Evolutionary conservation across 2,329 filamentous ascomycete genomes (phyloP), one percentile per base, ranked within the genome.

Genomic region (Ramularia endophylla): DNA sequence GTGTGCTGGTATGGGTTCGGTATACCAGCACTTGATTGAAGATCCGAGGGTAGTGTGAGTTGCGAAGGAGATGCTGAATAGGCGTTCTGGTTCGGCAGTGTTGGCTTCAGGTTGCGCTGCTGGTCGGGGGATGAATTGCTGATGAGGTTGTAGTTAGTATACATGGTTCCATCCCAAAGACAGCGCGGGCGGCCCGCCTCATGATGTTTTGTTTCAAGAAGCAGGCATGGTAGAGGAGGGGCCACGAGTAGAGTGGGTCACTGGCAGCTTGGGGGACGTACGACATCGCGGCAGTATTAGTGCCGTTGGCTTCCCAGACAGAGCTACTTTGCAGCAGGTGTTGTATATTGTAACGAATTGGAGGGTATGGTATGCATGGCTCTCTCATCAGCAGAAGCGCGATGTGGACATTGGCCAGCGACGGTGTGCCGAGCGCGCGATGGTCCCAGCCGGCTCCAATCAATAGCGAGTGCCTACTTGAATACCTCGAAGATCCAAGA

Each of bases 101-200:
- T 64, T 22, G 63, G 65, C 50, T 69, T 68, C 51, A 68, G 55
- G 47, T 57, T 68, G 56, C 66, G 67, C 55, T 68, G 67, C 54
- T 64, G 58, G 49, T 64, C 60, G 40, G 61, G 61, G 20, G 65
- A 64, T 34, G 62, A 60, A 59, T 66, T 70, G 48, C 57, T 62
- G 43, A 18, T 39, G 40, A 43, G 38, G 29, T 43, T 39, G 38
- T 48, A 32, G 46, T 53, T 43, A 53, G 51, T 49, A 39, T 44
- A 50, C 46, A 52, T 50, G 36, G 43, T 46, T 33, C 35, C 13
- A 11, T 25, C 11, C 22, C 28, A 35, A 41, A 36, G 27, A 38
- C 17, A 28, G 29, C 40, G 38, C 37, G 43, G 43, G 37, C 44
- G 22, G 11, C 22, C 22, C 22, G 22, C 22, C 6, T 6, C 6